phyloP scores from a whole-genome alignment of 768 basidiomycete species.

The Auricularia auricula-judae region DNA sequence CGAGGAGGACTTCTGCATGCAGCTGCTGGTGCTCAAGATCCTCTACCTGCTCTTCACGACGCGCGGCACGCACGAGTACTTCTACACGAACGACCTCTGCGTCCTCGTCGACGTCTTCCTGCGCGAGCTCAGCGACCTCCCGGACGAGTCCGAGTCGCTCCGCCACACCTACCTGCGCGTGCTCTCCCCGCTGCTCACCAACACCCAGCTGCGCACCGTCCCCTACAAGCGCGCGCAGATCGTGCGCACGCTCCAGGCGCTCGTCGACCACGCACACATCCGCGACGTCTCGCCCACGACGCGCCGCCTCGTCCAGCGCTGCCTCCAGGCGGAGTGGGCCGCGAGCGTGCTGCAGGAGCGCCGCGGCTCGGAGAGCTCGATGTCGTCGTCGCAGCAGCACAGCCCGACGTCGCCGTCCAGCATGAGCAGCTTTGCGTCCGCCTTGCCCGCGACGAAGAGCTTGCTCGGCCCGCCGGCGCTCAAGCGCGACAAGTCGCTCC shows the following conservation, averaged over 20 bases:
- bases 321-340: slow-evolving; percentile 71
- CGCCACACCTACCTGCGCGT: slow-evolving; percentile 97
- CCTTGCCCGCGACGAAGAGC: not conserved
- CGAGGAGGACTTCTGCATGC: slow-evolving; percentile 89
- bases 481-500: not conserved
- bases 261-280: slow-evolving; percentile 62
- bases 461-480: not conserved
- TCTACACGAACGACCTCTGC: slow-evolving; percentile 94
- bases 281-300: slow-evolving; percentile 82
- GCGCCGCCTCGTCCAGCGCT: slow-evolving; percentile 82
- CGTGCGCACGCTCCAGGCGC: slow-evolving; percentile 66
- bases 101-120: slow-evolving; percentile 97
- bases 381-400: not conserved
- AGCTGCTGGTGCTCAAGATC: slow-evolving; percentile 85
- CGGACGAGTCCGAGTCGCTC: slow-evolving; percentile 90
- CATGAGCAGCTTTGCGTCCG: not conserved
- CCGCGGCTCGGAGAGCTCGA: not conserved
- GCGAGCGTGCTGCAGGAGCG: not conserved
- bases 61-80: slow-evolving; percentile 85
- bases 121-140: slow-evolving; percentile 84
- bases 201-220: slow-evolving; percentile 74
- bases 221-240: slow-evolving; percentile 93
- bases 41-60: slow-evolving; percentile 93
- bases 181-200: slow-evolving; percentile 86
- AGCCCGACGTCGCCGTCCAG: not conserved